Evolutionary conservation across 2,329 filamentous ascomycete genomes (phyloP).

Genomic region (Colletotrichum endophyticum): DNA sequence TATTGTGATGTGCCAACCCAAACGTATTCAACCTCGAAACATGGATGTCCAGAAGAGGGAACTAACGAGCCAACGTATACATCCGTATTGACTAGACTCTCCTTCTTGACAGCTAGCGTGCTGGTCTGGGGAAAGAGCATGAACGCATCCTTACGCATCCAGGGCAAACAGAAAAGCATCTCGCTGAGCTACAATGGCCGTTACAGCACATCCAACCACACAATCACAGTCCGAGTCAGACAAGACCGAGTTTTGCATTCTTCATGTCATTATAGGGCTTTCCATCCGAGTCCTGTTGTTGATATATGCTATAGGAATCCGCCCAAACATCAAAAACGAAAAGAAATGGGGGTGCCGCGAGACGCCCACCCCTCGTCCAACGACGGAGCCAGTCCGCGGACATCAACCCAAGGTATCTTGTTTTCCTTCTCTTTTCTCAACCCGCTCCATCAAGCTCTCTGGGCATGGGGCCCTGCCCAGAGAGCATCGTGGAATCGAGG

Average conservation of each 20-base stretch:
- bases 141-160: not conserved
- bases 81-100: not conserved
- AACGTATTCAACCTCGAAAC: not conserved
- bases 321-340: not conserved
- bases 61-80: not conserved
- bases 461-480: not conserved
- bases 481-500: not conserved
- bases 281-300: not conserved
- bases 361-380: not conserved
- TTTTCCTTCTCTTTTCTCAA: not conserved
- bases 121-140: not conserved
- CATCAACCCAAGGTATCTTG: conserved; percentile 17
- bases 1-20: not conserved
- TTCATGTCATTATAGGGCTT: not conserved
- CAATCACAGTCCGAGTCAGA: not conserved
- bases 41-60: not conserved
- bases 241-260: not conserved
- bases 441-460: not conserved
- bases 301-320: conserved; percentile 9
- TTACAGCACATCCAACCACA: not conserved
- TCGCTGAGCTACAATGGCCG: not conserved
- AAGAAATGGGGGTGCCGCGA: conserved; percentile 8
- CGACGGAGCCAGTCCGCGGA: conserved; percentile 15
- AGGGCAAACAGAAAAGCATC: not conserved
- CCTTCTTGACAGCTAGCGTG: not conserved